phyloP scores from a whole-genome alignment of 192 early-diverging fungal genomes.

The Anaeromyces robustus region DNA sequence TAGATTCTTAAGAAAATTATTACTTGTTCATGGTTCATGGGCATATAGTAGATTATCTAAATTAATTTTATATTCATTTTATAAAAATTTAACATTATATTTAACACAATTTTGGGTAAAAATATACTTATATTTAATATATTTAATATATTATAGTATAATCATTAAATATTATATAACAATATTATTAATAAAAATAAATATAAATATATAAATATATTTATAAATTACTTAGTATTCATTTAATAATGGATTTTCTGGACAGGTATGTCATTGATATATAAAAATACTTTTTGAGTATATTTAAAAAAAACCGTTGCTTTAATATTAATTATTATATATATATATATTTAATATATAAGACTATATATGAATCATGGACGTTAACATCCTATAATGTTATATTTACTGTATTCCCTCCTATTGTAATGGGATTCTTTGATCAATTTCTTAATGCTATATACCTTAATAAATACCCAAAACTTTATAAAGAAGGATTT shows the following conservation, averaged over 20 bases:
- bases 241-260: slow-evolving; percentile 88
- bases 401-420: slow-evolving; percentile 84
- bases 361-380: slow-evolving; percentile 95
- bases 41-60: slow-evolving; percentile 89
- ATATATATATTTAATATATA: neutral
- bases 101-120: slow-evolving; percentile 89
- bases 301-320: no score
- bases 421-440: slow-evolving; percentile 89
- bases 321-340: no score
- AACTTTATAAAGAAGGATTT: neutral
- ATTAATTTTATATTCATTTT: slow-evolving; percentile 93
- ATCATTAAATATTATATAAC: no score
- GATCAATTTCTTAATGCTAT: slow-evolving; percentile 49
- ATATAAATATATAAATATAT: no score
- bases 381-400: slow-evolving; percentile 90
- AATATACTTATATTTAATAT: no score
- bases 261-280: slow-evolving; percentile 26
- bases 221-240: slow-evolving; percentile 20
- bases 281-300: no score
- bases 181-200: no score
- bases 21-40: slow-evolving; percentile 95
- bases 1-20: slow-evolving; percentile 78
- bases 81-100: slow-evolving; percentile 98
- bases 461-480: neutral
- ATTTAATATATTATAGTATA: no score